Evolutionary conservation across 805 yeast species (phyloP).

Genomic region (Lipomyces spencermartinsiae): DNA sequence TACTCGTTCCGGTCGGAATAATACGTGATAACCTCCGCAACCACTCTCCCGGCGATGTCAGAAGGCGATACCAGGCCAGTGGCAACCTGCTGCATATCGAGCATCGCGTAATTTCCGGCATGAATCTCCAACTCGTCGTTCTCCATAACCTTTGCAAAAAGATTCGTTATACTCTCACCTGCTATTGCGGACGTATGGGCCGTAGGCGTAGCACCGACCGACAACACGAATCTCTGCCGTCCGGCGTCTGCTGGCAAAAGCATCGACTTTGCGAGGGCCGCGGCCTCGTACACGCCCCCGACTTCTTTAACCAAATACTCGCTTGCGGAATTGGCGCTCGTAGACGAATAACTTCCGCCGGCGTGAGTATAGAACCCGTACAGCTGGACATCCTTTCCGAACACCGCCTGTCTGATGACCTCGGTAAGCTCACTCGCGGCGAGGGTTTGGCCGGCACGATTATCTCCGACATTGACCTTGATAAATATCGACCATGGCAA

Average conservation of each 20-base stretch:
- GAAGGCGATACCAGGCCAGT: conserved; percentile 61
- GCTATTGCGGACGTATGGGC: conserved; percentile 51
- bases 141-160: neutral
- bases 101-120: conserved; percentile 79
- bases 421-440: conserved; percentile 49
- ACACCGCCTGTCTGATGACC: conserved; percentile 46
- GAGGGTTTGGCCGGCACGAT: conserved; percentile 65
- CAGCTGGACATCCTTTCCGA: conserved; percentile 39
- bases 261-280: conserved; percentile 44
- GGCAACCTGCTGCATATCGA: conserved; percentile 78
- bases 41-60: conserved; percentile 58
- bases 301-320: conserved; percentile 62
- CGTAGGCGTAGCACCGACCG: conserved; percentile 86
- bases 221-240: conserved; percentile 52
- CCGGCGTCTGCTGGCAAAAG: conserved; percentile 21
- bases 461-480: conserved; percentile 74
- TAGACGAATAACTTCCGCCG: conserved; percentile 71
- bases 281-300: conserved; percentile 61
- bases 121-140: conserved; percentile 67
- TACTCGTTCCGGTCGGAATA: conserved; percentile 71
- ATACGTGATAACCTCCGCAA: conserved; percentile 64
- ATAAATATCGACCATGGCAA: conserved; percentile 65
- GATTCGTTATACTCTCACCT: neutral
- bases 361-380: conserved; percentile 81
- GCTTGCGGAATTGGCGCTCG: conserved; percentile 55